A percentile compares a stretch with the other conserved stretches of the same genome.
Conservation (phyloP, 768 basidiomycete species). For the Epithele typhae region DNA sequence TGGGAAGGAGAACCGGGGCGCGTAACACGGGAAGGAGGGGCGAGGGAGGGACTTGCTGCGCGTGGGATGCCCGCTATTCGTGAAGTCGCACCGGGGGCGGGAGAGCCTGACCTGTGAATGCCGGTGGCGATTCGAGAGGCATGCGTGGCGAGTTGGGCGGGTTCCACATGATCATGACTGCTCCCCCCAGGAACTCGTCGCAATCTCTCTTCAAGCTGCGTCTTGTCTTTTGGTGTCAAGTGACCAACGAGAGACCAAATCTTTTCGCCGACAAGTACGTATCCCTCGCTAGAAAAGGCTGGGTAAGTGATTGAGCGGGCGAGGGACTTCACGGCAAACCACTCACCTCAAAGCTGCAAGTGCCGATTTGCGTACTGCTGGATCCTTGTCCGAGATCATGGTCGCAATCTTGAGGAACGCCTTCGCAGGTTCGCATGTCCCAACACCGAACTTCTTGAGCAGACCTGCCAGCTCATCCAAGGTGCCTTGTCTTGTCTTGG, state of each 20-base stretch:
- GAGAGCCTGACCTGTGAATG: constrained; percentile 47
- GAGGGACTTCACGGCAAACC: not conserved
- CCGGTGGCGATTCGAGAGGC: constrained; percentile 50
- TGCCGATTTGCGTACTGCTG: constrained; percentile 83
- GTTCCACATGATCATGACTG: constrained; percentile 36
- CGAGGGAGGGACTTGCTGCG: constrained; percentile 43
- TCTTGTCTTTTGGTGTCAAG: constrained; percentile 82
- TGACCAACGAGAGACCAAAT: constrained; percentile 76
- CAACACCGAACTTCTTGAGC: constrained; percentile 77
- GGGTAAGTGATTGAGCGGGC: not conserved
- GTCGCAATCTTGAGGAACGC: constrained; percentile 74
- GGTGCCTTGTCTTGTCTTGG: constrained; percentile 85
- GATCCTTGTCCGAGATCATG: constrained; percentile 87
- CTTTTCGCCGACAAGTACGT: constrained; percentile 78
- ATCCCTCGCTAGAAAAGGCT: constrained; percentile 80
- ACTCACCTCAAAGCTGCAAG: constrained; percentile 75
- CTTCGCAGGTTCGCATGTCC: constrained; percentile 75
- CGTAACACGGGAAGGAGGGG: constrained; percentile 35
- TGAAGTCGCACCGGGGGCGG: constrained; percentile 33
- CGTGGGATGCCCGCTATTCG: constrained; percentile 43
- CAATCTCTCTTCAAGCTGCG: constrained; percentile 86
- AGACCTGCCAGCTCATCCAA: constrained; percentile 78
- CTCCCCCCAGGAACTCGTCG: constrained; percentile 75
- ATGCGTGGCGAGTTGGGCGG: constrained; percentile 39
- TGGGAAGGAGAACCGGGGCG: constrained; percentile 40